Evolutionary conservation across 495 filamentous ascomycete species (phyloP), one percentile per base, ranked within the genome.

Genomic region (Umbilicaria muhlenbergii): DNA sequence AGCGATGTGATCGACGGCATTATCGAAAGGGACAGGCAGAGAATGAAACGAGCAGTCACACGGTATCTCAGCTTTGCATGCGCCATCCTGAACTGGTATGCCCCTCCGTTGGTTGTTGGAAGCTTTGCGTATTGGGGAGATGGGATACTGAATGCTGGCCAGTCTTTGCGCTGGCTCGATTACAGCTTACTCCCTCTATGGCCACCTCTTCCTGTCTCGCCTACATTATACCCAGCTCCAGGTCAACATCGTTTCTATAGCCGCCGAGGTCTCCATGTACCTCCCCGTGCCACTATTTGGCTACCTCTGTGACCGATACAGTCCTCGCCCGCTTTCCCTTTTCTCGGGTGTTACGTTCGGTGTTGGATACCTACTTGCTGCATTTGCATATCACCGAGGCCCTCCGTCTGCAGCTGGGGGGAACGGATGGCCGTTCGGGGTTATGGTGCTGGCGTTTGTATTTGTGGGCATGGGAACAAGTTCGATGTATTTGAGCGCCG

Each of bases 151-250:
- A 28, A 8, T 28, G 8, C 1, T 6, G 24, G 24, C 33, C 36
- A 75, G 71, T 50, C 70, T 95, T 15, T 87, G 80, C 45, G 87
- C 82, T 11, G 86, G 86, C 42, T 86, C 81, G 44, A 78, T 94
- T 45, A 83, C 83, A 5, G 77, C 85, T 15, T 96, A 86, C 68
- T 91, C 84, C 3, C 72, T 98, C 33, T 98, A 94, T 61, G 89
- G 81, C 3, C 88, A 83, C 44, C 67, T 89, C 35, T 82, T 98
- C 59, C 81, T 92, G 52, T 76, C 78, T 36, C 74, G 78, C 42
- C 69, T 98, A 43, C 78, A 73, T 50, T 98, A 95, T 55, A 80
- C 77, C 1, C 91, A 98, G 62, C 70, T 86, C 43, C 83, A 86
- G 51, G 83, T 98, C 58, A 98, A 98, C 61, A 74, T 77, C 16